Evolutionary conservation across 805 yeast genomes (phyloP).

Genomic region (Cyberlindnera samutprakarnensis): DNA sequence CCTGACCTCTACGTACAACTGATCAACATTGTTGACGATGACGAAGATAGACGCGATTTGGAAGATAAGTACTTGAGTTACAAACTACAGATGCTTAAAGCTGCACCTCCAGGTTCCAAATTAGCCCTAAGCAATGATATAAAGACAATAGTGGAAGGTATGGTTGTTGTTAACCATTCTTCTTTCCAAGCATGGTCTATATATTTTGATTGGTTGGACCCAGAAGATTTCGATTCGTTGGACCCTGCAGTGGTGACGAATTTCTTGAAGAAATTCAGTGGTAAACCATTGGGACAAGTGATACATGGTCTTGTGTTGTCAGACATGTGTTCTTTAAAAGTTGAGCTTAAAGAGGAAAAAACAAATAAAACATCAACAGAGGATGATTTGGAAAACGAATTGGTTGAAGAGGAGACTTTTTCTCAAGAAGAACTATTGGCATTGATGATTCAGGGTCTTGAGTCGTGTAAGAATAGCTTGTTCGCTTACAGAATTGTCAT

Average conservation of each 20-base stretch:
- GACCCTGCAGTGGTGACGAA: slow-evolving; percentile 39
- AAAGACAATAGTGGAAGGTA: slow-evolving; percentile 53
- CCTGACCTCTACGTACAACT: slow-evolving; percentile 46
- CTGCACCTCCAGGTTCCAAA: slow-evolving; percentile 41
- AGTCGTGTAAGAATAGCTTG: slow-evolving; percentile 37
- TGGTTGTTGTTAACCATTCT: slow-evolving; percentile 60
- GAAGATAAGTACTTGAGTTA: slow-evolving; percentile 59
- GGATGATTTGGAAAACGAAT: slow-evolving; percentile 21
- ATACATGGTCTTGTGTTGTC: slow-evolving; percentile 59
- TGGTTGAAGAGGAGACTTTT: slow-evolving; percentile 18
- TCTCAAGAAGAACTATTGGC: slow-evolving; percentile 45
- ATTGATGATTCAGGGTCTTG: slow-evolving; percentile 44
- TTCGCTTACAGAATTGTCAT: slow-evolving; percentile 62
- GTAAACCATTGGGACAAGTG: slow-evolving; percentile 53
- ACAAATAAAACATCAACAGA: slow-evolving; percentile 12
- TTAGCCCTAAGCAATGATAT: slow-evolving; percentile 33
- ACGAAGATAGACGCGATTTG: slow-evolving; percentile 42
- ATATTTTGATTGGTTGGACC: slow-evolving; percentile 70
- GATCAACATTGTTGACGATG: slow-evolving; percentile 56
- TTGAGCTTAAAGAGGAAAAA: slow-evolving; percentile 13
- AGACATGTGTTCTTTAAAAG: slow-evolving; percentile 53
- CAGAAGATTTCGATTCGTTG: slow-evolving; percentile 37
- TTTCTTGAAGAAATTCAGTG: slow-evolving; percentile 49
- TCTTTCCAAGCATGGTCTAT: slow-evolving; percentile 65
- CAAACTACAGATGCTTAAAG: slow-evolving; percentile 44